These are phyloP conservation scores for Vigna mungo DNA, from an alignment of 306 rosid species.

Conservation along the genomic window DNA sequence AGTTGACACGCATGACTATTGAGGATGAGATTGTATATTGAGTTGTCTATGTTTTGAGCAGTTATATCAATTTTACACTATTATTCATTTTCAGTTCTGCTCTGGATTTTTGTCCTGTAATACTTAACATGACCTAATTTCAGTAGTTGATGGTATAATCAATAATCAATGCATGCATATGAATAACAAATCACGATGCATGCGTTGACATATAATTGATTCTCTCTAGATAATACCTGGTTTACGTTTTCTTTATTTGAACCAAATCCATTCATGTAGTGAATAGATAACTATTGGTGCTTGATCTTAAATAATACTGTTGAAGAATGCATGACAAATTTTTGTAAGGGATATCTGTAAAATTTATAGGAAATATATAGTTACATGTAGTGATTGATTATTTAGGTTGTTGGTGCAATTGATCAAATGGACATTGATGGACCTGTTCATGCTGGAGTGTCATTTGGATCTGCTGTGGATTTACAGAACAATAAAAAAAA, in stretches of 20 bases:
- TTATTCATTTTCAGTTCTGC: background rate
- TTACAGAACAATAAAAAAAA: constrained; percentile 55
- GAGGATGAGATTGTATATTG: background rate
- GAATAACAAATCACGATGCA: background rate
- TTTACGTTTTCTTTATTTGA: too few relatives aligned
- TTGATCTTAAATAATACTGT: background rate
- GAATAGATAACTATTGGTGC: too few relatives aligned
- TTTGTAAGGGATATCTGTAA: background rate
- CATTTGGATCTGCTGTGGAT: constrained; percentile 66
- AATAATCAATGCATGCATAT: background rate
- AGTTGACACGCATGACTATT: background rate
- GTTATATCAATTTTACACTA: background rate
- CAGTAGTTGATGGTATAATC: background rate
- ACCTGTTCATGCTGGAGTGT: constrained; percentile 63
- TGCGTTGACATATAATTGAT: background rate
- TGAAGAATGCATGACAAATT: constrained; percentile 10
- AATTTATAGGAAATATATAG: background rate
- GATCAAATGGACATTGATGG: constrained; percentile 95
- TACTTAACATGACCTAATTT: background rate
- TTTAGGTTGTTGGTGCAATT: constrained; percentile 88
- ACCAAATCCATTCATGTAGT: too few relatives aligned
- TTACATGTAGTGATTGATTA: constrained; percentile 11
- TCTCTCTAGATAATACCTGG: background rate
- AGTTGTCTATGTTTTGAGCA: background rate
- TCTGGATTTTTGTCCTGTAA: background rate